phyloP scores from a whole-genome alignment of 2,329 filamentous ascomycete species.

The Monilinia laxa region DNA sequence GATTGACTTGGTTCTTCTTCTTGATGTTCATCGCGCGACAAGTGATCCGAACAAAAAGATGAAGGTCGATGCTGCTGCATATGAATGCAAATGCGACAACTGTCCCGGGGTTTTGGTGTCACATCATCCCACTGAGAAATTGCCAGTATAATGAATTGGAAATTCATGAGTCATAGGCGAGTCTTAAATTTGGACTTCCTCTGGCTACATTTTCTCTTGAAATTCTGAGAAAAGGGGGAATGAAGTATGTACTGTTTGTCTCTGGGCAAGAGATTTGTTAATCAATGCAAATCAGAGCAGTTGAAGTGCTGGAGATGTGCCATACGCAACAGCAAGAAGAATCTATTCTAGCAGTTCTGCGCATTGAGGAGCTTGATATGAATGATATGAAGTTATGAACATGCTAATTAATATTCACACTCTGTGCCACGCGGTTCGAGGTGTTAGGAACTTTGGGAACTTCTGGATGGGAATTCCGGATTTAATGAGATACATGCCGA shows the following conservation, averaged over 20 bases:
- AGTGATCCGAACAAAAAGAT: conserved; percentile 14
- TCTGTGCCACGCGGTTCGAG: neutral
- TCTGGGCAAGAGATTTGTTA: neutral
- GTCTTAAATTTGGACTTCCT: neutral
- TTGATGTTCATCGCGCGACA: conserved; percentile 25
- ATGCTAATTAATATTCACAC: neutral
- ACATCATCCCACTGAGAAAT: conserved; percentile 21
- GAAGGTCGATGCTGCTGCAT: conserved; percentile 29
- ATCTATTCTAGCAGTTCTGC: neutral
- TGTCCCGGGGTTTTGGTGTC: conserved; percentile 25
- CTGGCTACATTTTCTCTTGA: neutral
- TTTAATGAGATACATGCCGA: neutral
- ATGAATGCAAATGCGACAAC: conserved; percentile 29
- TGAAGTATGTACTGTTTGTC: neutral
- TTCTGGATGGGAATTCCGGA: neutral
- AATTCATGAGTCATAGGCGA: neutral
- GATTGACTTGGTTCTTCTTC: conserved; percentile 31
- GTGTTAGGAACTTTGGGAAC: neutral
- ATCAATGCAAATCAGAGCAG: neutral
- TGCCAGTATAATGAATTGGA: conserved; percentile 24
- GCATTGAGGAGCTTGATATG: neutral
- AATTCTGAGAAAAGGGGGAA: neutral
- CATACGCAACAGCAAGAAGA: neutral
- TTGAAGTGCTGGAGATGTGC: neutral
- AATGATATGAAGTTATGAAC: neutral